Evolutionary conservation across 2,329 filamentous ascomycete genomes (phyloP), one percentile per base, ranked within the genome.

Genomic region (Fusarium anthophilum): DNA sequence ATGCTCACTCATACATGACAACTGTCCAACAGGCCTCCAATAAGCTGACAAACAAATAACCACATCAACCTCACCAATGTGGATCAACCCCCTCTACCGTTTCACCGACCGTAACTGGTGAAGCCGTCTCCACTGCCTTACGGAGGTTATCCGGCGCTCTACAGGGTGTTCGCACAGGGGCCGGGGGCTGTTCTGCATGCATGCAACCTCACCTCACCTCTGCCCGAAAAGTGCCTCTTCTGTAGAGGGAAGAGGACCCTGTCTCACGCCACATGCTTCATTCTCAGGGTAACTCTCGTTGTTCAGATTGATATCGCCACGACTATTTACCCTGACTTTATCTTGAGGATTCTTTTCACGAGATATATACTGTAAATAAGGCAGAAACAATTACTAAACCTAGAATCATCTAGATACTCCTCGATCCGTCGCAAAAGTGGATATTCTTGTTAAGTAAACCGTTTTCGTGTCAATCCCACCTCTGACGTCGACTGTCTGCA

Each of bases 401-500:
- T 24, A 57, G 50, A 69, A 70, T 66, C 64, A 30, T 48, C 66
- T 55, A 54, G 70, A 50, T 54, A 35, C 30, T 38, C 10, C 70
- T 53, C 30, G 44, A 69, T 70, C 71, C 48, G 62, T 67, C 53
- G 43, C 18, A 55, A 55, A 56, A 68, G 71, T 74, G 71, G 71
- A 55, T 72, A 62, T 35, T 18, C 3, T 7, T 66, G 15, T 41
- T 35, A 41, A n/a, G 35, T 39, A 28, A 41, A 72, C 69, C 63
- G 69, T 71, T 71, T 72, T 56, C 67, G 57, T 68, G 63, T 47
- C 35, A 41, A n/a, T 53, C 18, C 37, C 67, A 51, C 60, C 63
- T 72, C 67, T 74, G 72, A 74, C 72, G 72, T 74, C 70, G 70
- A 55, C 38, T 44, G 20, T 20, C 45, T 73, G 39, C 54, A 72